These are phyloP conservation scores for Suhomyces bokatorum DNA, from an alignment of 1,139 yeast species.

Conservation along the genomic window DNA sequence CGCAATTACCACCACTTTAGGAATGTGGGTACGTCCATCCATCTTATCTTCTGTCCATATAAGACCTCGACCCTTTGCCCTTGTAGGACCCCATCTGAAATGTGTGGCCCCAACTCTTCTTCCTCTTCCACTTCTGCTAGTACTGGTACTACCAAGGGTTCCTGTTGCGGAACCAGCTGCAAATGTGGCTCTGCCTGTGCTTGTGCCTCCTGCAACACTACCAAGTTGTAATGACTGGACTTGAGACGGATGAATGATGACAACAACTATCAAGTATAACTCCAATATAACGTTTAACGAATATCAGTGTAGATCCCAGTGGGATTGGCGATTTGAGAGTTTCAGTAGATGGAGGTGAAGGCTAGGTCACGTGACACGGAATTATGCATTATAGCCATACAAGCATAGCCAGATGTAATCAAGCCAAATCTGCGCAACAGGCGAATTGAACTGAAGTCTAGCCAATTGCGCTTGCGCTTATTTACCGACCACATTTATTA, in stretches of 20 bases:
- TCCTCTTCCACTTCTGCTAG: constrained; percentile 12
- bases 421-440: no score
- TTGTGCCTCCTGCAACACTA: constrained; percentile 43
- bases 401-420: no score
- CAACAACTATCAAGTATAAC: neutral
- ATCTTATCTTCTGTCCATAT: constrained; percentile 5
- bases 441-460: no score
- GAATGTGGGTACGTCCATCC: constrained; percentile 1
- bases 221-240: constrained; percentile 31
- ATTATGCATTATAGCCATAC: no score
- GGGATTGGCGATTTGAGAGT: no score
- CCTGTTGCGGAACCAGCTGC: constrained; percentile 43
- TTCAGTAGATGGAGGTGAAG: no score
- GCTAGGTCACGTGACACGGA: neutral
- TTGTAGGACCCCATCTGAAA: constrained; percentile 4
- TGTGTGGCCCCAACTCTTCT: constrained; percentile 27
- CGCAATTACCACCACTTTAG: constrained; percentile 1
- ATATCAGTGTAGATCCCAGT: neutral
- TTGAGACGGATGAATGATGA: neutral
- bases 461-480: no score
- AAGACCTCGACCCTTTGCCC: neutral
- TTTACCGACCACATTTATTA: no score
- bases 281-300: neutral
- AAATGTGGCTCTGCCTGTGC: constrained; percentile 46
- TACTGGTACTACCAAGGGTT: constrained; percentile 6